Base-by-base conservation (phyloP, 2,329 filamentous ascomycete species). In the Mollisia scopiformis region DNA sequence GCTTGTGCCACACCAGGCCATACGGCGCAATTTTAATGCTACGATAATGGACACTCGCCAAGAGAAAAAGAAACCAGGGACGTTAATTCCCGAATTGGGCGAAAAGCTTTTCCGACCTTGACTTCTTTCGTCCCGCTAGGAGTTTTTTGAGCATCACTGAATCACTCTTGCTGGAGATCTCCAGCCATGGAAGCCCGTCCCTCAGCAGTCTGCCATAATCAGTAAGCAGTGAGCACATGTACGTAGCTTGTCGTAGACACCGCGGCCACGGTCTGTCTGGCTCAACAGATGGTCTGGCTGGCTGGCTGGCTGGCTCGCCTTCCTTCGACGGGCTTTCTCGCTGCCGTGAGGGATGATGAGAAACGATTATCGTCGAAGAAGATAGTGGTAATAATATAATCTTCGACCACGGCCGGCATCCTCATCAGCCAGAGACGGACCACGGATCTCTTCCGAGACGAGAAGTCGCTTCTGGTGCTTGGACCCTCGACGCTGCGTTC, bases 371-470 rank as follows among this genome's bases (percentile, higher is more conserved):
- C 33, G 37, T 51, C 41, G 46, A 56, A 23, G 28, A 46, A 43
- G 14, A 56, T 56, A 39, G 37, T n/a, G n/a, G n/a, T n/a, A n/a
- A n/a, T n/a, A n/a, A n/a, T n/a, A n/a, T 60, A 39, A 25, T 46
- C 47, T 35, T 58, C 47, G 55, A 55, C 55, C 30, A 49, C 37
- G 59, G 39, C 56, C 54, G 49, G 55, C 60, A 56, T 53, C 37
- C 46, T 50, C 50, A 16, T 27, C 31, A 50, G 23, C 30, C 41
- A 25, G 49, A 49, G 43, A 33, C 35, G 37, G 50, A 56, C 62
- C 58, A 64, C 41, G 63, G 63, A 63, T 56, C 47, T 58, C 28
- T 61, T 59, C 63, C 63, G 51, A 37, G 55, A 52, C 33, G 52
- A 51, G 50, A 35, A 43, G 25, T 57, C 59, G 58, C 60, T n/a